Conservation (phyloP, 2,329 filamentous ascomycete genomes). For the Fusarium vanettenii region DNA sequence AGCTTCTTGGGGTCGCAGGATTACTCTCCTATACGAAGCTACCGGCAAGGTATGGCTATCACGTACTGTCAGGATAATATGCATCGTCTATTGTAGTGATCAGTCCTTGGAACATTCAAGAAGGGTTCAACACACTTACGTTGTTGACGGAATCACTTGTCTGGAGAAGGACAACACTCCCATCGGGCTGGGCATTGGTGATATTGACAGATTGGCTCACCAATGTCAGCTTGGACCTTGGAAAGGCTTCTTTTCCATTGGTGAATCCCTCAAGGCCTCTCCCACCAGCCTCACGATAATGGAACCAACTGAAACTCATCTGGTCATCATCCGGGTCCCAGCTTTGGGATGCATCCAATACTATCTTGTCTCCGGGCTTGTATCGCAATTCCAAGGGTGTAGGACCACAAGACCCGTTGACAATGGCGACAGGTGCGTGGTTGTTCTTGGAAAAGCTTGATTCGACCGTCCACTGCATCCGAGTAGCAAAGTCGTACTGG, state of each 20-base stretch:
- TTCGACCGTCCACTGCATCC: slow-evolving; percentile 52
- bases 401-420: not conserved
- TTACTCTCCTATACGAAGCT: not conserved
- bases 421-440: not conserved
- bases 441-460: not conserved
- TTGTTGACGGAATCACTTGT: not conserved
- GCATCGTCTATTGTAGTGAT: not conserved
- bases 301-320: not conserved
- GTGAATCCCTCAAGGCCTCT: not conserved
- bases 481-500: slow-evolving; percentile 55
- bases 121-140: not conserved
- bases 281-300: not conserved
- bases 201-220: not conserved
- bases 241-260: not conserved
- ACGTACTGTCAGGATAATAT: not conserved
- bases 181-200: not conserved
- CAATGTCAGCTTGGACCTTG: not conserved
- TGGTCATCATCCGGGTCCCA: not conserved
- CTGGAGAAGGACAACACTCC: not conserved
- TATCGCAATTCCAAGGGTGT: not conserved
- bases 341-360: not conserved
- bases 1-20: not conserved
- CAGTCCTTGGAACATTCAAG: not conserved
- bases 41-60: not conserved
- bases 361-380: not conserved